Evolutionary conservation across 1,284 basidiomycete genomes (phyloP).

Genomic region (Pulchroboletus neoregius): DNA sequence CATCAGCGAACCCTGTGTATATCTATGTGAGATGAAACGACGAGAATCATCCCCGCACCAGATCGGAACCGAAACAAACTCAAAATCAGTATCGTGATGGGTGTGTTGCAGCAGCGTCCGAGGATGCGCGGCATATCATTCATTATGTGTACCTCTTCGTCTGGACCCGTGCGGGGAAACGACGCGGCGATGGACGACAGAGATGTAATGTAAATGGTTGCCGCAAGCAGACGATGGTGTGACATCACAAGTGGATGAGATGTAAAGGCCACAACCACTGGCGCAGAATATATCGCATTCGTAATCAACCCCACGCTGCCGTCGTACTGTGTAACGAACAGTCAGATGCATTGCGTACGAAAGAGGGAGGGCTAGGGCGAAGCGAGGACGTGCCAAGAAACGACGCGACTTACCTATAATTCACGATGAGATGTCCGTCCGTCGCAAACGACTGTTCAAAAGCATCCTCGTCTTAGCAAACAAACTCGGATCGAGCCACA

Average conservation of each 20-base stretch:
- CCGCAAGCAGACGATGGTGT: neutral
- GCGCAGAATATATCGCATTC: neutral
- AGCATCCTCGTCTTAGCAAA: conserved; percentile 5
- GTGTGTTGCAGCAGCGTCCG: neutral
- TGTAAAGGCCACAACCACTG: neutral
- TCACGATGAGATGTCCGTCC: conserved; percentile 91
- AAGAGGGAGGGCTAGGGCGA: neutral
- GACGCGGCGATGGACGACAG: neutral
- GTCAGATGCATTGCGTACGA: conserved; percentile 6
- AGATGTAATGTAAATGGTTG: conserved; percentile 1
- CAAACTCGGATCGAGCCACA: neutral
- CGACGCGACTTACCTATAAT: conserved; percentile 75
- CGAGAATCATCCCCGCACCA: conserved; percentile 5
- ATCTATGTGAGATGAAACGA: conserved; percentile 1
- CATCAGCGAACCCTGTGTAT: neutral
- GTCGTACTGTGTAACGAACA: conserved; percentile 48
- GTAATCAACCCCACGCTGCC: conserved; percentile 64
- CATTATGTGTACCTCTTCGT: conserved; percentile 7
- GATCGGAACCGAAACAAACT: conserved; percentile 4
- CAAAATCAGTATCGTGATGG: neutral
- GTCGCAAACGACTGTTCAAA: conserved; percentile 77
- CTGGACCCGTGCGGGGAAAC: neutral
- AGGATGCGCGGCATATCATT: neutral
- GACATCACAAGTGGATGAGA: neutral
- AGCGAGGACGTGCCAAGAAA: neutral